Conservation (phyloP, 1,284 basidiomycete genomes). For the Hortiboletus rubellus region DNA sequence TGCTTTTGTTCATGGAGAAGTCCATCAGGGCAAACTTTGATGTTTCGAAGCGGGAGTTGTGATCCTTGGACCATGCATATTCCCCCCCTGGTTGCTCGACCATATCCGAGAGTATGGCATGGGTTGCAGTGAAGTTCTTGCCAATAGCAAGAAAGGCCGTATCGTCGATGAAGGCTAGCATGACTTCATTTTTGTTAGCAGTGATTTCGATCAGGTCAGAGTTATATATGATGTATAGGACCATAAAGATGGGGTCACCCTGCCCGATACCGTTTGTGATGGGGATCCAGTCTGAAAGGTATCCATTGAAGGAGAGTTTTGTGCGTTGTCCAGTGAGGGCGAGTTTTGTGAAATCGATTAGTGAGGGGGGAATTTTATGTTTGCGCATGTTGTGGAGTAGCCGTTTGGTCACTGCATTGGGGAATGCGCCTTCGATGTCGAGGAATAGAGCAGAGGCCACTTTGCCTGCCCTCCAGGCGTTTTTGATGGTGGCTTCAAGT, state of each 20-base stretch:
- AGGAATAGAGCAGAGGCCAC: neutral
- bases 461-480: constrained; percentile 6
- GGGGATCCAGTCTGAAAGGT: constrained; percentile 8
- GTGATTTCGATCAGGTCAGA: neutral
- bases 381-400: constrained; percentile 36
- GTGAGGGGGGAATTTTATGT: neutral
- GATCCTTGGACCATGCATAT: too few relatives aligned
- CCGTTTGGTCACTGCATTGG: constrained; percentile 23
- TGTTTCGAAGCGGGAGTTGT: too few relatives aligned
- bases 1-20: neutral
- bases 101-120: too few relatives aligned
- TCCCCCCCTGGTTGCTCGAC: too few relatives aligned
- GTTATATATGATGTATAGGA: constrained; percentile 13
- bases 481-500: constrained; percentile 21
- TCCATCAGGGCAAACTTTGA: constrained; percentile 7
- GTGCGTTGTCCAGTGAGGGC: too few relatives aligned
- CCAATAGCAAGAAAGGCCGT: too few relatives aligned
- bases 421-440: constrained; percentile 21
- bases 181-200: too few relatives aligned
- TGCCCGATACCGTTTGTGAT: constrained; percentile 33
- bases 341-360: too few relatives aligned
- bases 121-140: too few relatives aligned
- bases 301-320: constrained; percentile 16
- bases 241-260: constrained; percentile 7
- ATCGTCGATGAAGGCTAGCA: too few relatives aligned